A percentile compares a stretch with the other conserved stretches of the same genome.
Evolutionary conservation across 768 basidiomycete genomes (phyloP).

Genomic region (Pulveroboletus sp.): DNA sequence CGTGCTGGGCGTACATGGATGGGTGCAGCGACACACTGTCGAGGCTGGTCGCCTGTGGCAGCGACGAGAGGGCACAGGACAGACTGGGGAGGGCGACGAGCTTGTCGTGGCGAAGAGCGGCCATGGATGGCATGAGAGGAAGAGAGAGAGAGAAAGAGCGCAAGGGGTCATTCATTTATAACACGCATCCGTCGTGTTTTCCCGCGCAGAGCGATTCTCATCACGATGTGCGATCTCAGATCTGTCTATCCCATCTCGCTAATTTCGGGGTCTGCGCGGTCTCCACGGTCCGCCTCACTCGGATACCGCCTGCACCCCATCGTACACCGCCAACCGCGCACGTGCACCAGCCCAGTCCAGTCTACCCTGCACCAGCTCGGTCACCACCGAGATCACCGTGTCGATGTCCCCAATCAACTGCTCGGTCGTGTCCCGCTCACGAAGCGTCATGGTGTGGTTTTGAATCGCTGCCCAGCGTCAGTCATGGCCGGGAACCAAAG

Average conservation of each 20-base stretch:
- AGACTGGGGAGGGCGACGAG: conserved; percentile 75
- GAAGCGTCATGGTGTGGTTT: conserved; percentile 92
- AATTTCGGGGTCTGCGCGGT: no score
- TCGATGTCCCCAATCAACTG: conserved; percentile 91
- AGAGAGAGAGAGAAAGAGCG: not conserved
- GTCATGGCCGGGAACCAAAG: not conserved
- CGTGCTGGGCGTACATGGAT: conserved; percentile 64
- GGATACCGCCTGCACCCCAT: conserved; percentile 87
- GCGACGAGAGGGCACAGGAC: conserved; percentile 61
- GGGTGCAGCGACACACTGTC: conserved; percentile 65
- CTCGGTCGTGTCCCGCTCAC: conserved; percentile 92
- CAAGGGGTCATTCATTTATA: conserved; percentile 5
- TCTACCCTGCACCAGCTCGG: conserved; percentile 70
- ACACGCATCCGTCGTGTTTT: not conserved
- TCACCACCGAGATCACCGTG: conserved; percentile 79
- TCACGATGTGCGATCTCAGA: conserved; percentile 28
- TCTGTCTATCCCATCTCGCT: no score
- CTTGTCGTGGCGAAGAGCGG: conserved; percentile 40
- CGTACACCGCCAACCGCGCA: conserved; percentile 69
- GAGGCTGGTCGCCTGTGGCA: conserved; percentile 72
- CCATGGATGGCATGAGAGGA: conserved; percentile 22
- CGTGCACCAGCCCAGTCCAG: conserved; percentile 80
- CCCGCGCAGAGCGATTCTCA: conserved; percentile 15
- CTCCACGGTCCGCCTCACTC: no score
- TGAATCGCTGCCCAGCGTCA: conserved; percentile 67